Conservation (phyloP, 805 yeast genomes). For the Barnettozyma salicaria region DNA sequence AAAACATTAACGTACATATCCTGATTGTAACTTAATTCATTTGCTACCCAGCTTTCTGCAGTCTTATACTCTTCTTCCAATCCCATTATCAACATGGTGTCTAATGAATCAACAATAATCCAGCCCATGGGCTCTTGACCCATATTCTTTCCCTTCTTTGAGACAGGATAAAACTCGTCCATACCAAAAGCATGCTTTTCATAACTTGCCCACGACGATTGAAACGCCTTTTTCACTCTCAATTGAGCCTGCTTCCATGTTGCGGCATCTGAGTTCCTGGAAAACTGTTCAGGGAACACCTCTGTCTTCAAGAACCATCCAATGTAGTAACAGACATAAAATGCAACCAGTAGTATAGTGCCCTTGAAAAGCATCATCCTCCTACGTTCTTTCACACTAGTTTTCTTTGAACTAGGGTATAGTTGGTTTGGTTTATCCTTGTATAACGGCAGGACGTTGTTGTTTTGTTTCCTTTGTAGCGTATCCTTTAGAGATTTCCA, state of each 20-base stretch:
- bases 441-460: constrained; percentile 37
- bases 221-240: constrained; percentile 61
- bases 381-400: constrained; percentile 6
- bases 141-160: constrained; percentile 61
- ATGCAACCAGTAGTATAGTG: constrained; percentile 32
- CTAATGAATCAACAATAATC: constrained; percentile 86
- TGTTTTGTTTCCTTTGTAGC: constrained; percentile 5
- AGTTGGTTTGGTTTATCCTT: constrained; percentile 43
- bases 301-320: constrained; percentile 23
- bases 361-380: constrained; percentile 39
- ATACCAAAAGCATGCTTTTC: constrained; percentile 75
- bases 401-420: constrained; percentile 7
- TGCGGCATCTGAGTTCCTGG: constrained; percentile 4
- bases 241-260: constrained; percentile 42
- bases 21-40: constrained; percentile 63
- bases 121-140: constrained; percentile 82
- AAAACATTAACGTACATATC: constrained; percentile 76
- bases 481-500: constrained; percentile 21
- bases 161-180: constrained; percentile 71
- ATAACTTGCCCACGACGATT: constrained; percentile 75
- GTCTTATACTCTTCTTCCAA: constrained; percentile 50
- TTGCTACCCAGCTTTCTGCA: constrained; percentile 70
- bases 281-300: constrained; percentile 5
- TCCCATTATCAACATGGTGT: constrained; percentile 71
- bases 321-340: constrained; percentile 36